Conservation (phyloP, 768 basidiomycete species). For the Leccinum sublutescens region DNA sequence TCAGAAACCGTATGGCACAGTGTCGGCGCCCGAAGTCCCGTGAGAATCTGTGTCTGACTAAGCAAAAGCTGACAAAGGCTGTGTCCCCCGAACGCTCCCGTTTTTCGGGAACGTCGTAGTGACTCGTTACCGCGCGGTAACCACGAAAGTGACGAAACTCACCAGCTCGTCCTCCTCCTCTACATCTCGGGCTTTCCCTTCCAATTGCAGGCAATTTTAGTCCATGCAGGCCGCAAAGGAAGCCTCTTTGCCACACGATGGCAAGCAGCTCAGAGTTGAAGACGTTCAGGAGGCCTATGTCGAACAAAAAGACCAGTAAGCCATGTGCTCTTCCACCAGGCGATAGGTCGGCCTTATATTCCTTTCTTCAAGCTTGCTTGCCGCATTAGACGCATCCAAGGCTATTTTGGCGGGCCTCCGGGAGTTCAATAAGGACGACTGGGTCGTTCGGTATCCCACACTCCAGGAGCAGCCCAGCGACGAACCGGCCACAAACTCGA, state of each 20-base stretch:
- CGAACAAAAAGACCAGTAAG: constrained; percentile 73
- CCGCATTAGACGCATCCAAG: constrained; percentile 73
- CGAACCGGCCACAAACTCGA: constrained; percentile 26
- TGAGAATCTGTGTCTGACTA: constrained; percentile 15
- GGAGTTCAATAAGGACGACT: constrained; percentile 80
- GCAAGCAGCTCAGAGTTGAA: constrained; percentile 50
- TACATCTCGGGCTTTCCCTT: not conserved
- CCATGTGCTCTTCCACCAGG: not conserved
- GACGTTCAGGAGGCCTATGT: constrained; percentile 77
- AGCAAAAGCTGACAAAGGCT: constrained; percentile 13
- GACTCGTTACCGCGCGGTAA: no score
- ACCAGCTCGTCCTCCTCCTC: not conserved
- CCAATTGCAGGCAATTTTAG: constrained; percentile 5
- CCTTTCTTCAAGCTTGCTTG: constrained; percentile 44
- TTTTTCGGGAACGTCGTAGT: not conserved
- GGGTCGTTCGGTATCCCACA: constrained; percentile 88
- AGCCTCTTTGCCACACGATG: constrained; percentile 10
- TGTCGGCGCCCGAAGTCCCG: no score
- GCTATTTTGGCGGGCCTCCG: constrained; percentile 67
- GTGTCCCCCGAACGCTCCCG: not conserved
- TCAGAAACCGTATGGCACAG: no score
- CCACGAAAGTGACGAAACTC: no score
- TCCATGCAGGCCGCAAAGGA: constrained; percentile 19
- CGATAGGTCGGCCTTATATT: not conserved
- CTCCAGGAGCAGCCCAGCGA: constrained; percentile 47